Evolutionary conservation across 257 asterid species (phyloP), one percentile per base, ranked within the genome.

Genomic region (Salvia splendens): DNA sequence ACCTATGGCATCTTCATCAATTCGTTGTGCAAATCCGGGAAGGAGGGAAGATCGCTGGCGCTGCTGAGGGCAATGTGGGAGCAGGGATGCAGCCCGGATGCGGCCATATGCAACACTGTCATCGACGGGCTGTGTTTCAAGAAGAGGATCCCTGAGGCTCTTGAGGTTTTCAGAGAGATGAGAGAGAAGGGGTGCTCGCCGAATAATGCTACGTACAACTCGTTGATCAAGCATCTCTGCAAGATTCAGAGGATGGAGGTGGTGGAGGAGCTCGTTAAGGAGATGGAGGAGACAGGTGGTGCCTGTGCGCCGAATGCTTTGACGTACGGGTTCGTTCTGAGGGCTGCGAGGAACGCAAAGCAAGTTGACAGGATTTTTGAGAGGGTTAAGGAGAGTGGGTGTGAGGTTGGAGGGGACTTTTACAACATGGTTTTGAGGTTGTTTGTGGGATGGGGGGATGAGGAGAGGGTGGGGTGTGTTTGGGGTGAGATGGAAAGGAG

Each of bases 51-150:
- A 0, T 87, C 96, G 0, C 68, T 64, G 79, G 80, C 83, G 75
- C 30, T 92, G 82, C 87, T 92, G 32, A 78, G 52, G 69, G 69
- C 78, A 41, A 87, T 92, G 98, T 84, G 91, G 95, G 92, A 76
- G 10, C 65, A 85, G 59, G 96, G 89, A 8, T 75, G 79, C 42
- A 65, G n/a, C 1, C 92, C 95, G 0, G 98, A 92, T 51, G 82
- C 61, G 5, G 36, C 95, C 0, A 84, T 89, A 20, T 92, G 98
- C 79, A 92, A 89, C 74, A 78, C 78, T 0, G 86, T 92, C 7
- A 83, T 92, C 3, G 90, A 92, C 40, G 96, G 96, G 20, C 65
- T 92, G 73, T 89, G 98, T 78, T 92, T 87, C 84, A 92, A 92
- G 87, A 87, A 89, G 76, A 80, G 91, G 64, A 83, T 92, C 3